Evolutionary conservation across 805 yeast genomes (phyloP), one percentile per base, ranked within the genome.

Genomic region (Starmerella bacillaris): DNA sequence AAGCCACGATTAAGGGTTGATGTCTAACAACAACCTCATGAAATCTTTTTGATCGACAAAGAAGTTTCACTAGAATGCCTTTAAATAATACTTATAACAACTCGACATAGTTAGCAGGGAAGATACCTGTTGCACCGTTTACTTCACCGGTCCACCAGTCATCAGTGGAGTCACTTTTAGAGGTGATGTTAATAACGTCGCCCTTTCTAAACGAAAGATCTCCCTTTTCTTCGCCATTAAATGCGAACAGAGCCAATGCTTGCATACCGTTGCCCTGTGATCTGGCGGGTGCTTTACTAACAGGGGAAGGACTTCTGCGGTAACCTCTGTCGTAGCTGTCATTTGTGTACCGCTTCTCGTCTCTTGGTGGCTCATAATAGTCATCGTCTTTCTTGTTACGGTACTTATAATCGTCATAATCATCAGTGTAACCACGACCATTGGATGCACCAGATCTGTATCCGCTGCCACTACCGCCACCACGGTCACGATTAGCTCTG

Each of bases 91-190:
- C 21, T 47, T 51, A 75, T 35, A 72, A 68, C 48, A 84, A 57
- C 53, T 84, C 92, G 29, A 86, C 95, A 52, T 86, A 86, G 55
- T 86, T 86, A 2, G 98, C 98, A 7, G 98, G 98, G 67, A 86
- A 86, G 17, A 84, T 84, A 29, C 98, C 98, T 48, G 79, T 80
- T 41, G 59, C 59, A 9, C 92, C 86, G 46, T 78, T 78, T 36
- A 72, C 61, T 53, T 78, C 72, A 19, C 98, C 98, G 0, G 94
- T 82, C 98, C 98, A 89, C 98, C 98, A 89, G 55, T 89, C 96
- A 54, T 89, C 93, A 33, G 73, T 70, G 11, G 94, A 76, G 6
- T 78, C 84, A 7, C 89, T 73, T 56, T 78, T 80, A 56, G 83
- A 80, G 37, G 79, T 60, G 45, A 89, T 78, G 29, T 80, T 75